phyloP scores from a whole-genome alignment of 1,284 basidiomycete species.

The Austroboletus rostrupii region DNA sequence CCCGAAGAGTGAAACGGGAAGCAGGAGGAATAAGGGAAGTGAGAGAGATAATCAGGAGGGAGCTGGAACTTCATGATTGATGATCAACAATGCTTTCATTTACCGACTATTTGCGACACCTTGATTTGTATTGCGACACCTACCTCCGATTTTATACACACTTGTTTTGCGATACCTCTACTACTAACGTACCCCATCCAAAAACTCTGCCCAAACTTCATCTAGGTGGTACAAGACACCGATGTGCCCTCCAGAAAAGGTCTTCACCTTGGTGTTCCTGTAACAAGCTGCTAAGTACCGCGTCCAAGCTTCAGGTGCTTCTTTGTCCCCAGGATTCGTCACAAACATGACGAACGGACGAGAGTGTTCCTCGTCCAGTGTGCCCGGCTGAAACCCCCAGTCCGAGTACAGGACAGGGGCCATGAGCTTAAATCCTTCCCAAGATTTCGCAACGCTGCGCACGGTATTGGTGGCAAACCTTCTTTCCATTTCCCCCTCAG shows the following conservation, averaged over 20 bases:
- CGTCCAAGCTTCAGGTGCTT: conserved; percentile 39
- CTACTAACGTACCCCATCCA: conserved; percentile 20
- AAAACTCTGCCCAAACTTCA: conserved; percentile 43
- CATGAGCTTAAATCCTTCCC: conserved; percentile 50
- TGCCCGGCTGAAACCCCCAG: conserved; percentile 48
- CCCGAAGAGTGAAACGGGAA: conserved; percentile 62
- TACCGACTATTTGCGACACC: conserved; percentile 22
- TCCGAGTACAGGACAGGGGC: conserved; percentile 44
- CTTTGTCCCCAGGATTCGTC: conserved; percentile 36
- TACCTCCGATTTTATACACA: too few species aligned
- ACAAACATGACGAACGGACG: conserved; percentile 44
- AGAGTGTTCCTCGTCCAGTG: conserved; percentile 43
- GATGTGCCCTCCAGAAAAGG: conserved; percentile 47
- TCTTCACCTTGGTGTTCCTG: conserved; percentile 36
- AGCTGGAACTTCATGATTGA: conserved; percentile 67
- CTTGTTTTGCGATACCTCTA: not conserved
- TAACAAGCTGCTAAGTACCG: conserved; percentile 44
- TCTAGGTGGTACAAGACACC: conserved; percentile 40
- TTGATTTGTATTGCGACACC: not conserved
- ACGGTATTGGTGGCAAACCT: conserved; percentile 40
- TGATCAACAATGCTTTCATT: conserved; percentile 26
- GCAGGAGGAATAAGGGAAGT: conserved; percentile 71
- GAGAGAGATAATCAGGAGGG: conserved; percentile 70
- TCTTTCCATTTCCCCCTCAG: conserved; percentile 41
- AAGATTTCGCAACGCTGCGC: conserved; percentile 46